Conservation (phyloP, 2,329 filamentous ascomycete species). For the Teratosphaeria viscida region DNA sequence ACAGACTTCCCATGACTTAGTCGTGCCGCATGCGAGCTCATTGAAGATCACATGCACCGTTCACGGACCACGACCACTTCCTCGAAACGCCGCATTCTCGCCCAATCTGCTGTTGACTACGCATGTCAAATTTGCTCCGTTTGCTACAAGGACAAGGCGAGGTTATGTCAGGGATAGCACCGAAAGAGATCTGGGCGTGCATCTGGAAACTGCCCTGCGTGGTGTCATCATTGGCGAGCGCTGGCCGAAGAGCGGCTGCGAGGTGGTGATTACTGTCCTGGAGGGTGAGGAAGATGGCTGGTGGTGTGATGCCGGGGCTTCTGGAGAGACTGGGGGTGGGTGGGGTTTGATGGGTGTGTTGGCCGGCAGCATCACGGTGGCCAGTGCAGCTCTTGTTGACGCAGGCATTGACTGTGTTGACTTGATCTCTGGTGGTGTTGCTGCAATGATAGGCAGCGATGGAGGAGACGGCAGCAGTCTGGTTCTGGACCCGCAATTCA, state of each 20-base stretch:
- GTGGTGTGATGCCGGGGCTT: constrained; percentile 43
- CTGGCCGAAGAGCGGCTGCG: constrained; percentile 98
- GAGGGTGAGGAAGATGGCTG: constrained; percentile 80
- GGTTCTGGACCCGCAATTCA: constrained; percentile 71
- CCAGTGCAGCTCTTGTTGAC: constrained; percentile 84
- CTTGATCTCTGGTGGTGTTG: constrained; percentile 78
- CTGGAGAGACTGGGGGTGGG: constrained; percentile 33
- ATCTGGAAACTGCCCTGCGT: constrained; percentile 80
- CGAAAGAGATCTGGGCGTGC: constrained; percentile 81
- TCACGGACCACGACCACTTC: constrained; percentile 83
- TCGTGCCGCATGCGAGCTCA: constrained; percentile 50
- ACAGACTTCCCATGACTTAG: constrained; percentile 29
- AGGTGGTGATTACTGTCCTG: constrained; percentile 83
- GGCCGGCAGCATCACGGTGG: constrained; percentile 84
- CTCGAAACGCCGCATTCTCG: constrained; percentile 81
- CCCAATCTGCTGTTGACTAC: constrained; percentile 86
- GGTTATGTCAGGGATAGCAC: constrained; percentile 77
- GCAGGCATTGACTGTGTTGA: constrained; percentile 95
- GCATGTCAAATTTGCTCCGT: constrained; percentile 93
- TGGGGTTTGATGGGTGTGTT: constrained; percentile 90
- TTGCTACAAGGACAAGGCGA: constrained; percentile 70
- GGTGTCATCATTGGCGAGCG: constrained; percentile 85
- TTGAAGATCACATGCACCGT: constrained; percentile 90
- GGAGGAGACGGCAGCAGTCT: constrained; percentile 31
- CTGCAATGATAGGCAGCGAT: constrained; percentile 47